Evolutionary conservation across 192 early-diverging fungal genomes (phyloP), one percentile per base, ranked within the genome.

Genomic region (Diversispora eburnea): DNA sequence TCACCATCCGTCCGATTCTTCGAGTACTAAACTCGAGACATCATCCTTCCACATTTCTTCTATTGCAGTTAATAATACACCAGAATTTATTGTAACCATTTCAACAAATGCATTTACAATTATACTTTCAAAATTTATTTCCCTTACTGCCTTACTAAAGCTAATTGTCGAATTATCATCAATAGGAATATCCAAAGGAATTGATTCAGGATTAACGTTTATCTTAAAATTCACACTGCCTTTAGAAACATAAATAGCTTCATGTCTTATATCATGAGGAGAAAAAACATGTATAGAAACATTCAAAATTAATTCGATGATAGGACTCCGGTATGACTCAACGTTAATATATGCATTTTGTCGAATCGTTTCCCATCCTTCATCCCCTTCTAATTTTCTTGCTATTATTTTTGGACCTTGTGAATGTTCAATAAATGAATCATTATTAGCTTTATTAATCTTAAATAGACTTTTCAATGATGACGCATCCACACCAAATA

Each of bases 1-100:
- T 33, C 2, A 33, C 25, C 42, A 69, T 9, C 56, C 67, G 5
- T 56, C 52, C 8, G 13, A 42, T 12, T 70, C 52, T 22, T 70
- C 67, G 10, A 70, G 39, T 10, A 70, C 67, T 22, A 70, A 51
- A 57, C 67, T 70, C 12, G 51, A 8, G 22, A 70, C 67, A 56
- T 19, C 67, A 45, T 70, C 54, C 49, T 70, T 54, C 67, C 67
- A 70, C 10, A 42, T 70, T 52, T 70, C 67, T 70, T 70, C 67
- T 7, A 70, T 70, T 9, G 67, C 67, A n/a, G 67, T 70, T 70
- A 70, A 70, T 70, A 70, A 70, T 49, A 70, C 47, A 0, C 67
- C 67, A 56, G 67, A 20, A 49, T 70, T 70, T 41, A 70, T 55
- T 17, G 56, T 12, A 0, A 70, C 67, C 25, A 56, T 52, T 56